Conservation (phyloP, 768 basidiomycete species). For the Tulasnella sp. region DNA sequence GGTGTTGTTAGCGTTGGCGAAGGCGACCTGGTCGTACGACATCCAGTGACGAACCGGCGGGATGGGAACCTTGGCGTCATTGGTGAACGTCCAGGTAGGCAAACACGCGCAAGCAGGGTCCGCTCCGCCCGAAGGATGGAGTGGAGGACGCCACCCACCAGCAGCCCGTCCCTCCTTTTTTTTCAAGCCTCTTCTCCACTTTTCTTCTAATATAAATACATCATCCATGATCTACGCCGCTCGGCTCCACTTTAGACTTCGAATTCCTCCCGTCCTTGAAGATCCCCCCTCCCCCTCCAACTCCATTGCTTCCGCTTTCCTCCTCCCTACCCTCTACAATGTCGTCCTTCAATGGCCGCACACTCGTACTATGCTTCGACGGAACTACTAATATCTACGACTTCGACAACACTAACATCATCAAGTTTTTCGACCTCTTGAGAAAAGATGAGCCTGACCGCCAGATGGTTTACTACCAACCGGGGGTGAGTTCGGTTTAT, state of each 20-base stretch:
- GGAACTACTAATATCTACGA: slow-evolving; percentile 14
- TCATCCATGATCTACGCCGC: neutral
- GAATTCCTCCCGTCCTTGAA: neutral
- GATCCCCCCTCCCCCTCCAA: neutral
- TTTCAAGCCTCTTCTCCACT: neutral
- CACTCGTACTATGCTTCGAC: slow-evolving; percentile 18
- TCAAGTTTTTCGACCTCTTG: slow-evolving; percentile 25
- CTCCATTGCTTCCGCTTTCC: neutral
- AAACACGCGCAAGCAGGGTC: neutral
- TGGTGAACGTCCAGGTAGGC: neutral
- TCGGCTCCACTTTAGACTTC: neutral
- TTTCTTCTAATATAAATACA: neutral
- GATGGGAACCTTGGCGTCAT: neutral
- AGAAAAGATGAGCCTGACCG: slow-evolving; percentile 21
- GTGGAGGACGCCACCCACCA: neutral
- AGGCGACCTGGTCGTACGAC: neutral
- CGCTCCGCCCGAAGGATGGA: neutral
- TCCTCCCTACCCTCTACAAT: neutral
- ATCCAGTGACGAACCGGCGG: neutral
- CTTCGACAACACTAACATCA: slow-evolving; percentile 18
- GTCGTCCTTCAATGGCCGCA: slow-evolving; percentile 5
- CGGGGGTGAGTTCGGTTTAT: neutral
- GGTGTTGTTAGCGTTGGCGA: neutral
- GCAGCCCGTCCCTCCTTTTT: neutral
- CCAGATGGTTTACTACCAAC: slow-evolving; percentile 22